Evolutionary conservation across 371 early-diverging fungal genomes (phyloP), one percentile per base, ranked within the genome.

Genomic region (Mucor sp.): DNA sequence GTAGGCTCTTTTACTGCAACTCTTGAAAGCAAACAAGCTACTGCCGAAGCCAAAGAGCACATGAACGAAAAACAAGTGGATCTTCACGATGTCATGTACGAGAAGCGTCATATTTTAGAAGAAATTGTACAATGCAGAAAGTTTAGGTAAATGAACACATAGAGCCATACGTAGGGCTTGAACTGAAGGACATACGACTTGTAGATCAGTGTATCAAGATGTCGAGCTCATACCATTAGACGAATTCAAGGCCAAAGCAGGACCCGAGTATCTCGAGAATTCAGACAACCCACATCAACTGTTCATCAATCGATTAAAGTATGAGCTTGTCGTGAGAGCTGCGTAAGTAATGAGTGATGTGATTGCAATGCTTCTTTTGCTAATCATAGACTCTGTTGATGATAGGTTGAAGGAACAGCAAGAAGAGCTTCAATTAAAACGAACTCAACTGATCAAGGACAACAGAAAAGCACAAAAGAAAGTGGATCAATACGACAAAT

Each of bases 171-270:
- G 25, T 44, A 23, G 0, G 1, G 27, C 14, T 53, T 53, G 1
- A 53, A 3, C 14, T 27, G 14, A 25, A 8, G 4, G 27, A 14
- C 23, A 50, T 23, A 6, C 8, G 21, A 19, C 19, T 9, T 41
- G n/a, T 67, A 79, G 83, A 75, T 80, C 83, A 4, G 79, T 83
- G 12, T 83, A 77, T 62, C 80, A 83, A 65, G 77, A 80, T 60
- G 69, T 83, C 30, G 80, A 80, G 14, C 73, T 83, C 44, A 70
- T 83, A 47, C 72, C 80, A 28, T 47, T 78, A 32, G 77, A 83
- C 19, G 79, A 78, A 30, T 83, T 83, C 57, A 28, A 58, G 21
- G 32, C 62, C 48, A 65, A 68, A 19, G 83, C 83, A 50, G 76
- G 74, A 14, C 62, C 66, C 56, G 76, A 74, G 59, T 77, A 76